Evolutionary conservation across 2,329 filamentous ascomycete species (phyloP), one percentile per base, ranked within the genome.

Genomic region (Fusarium humuli): DNA sequence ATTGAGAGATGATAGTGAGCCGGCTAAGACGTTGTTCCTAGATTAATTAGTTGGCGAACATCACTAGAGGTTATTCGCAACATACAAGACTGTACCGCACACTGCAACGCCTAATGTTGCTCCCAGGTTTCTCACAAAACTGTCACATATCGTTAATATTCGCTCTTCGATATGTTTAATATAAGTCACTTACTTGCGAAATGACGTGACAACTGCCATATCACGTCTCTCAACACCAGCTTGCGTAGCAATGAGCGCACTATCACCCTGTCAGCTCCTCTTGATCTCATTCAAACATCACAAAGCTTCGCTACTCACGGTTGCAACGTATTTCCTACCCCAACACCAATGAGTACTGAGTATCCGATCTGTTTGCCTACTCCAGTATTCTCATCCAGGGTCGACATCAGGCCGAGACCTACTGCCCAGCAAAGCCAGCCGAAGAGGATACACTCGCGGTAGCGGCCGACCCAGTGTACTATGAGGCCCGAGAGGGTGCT

Each of bases 281-380:
- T 9, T 32, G n/a, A 50, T 23, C 10, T 10, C 6, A 11, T 11
- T 9, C 11, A 14, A 11, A 3, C 7, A 29, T 37, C 34, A 22
- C 1, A 4, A 18, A 12, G 1, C 8, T 5, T 8, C 18, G 0
- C 2, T 2, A 74, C 80, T 75, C 45, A 82, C 81, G 84, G 84
- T 63, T 86, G 84, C 27, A 87, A 74, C 4, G 84, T 87, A 50
- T 86, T 85, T 4, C 85, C 84, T 18, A 86, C 83, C 2, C 85
- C 85, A 0, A 85, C 77, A 40, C 84, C 83, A 22, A 86, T 87
- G 22, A 88, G 75, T 11, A 88, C 73, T 1, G 81, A 82, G 66
- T 87, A 88, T 3, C 86, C 86, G 45, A 88, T 83, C 63, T 87
- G 85, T 62, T 87, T 87, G 4, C 80, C 85, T 0, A 88, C 64